Conservation (phyloP, 83 land plant genomes). For the Picea abies region DNA sequence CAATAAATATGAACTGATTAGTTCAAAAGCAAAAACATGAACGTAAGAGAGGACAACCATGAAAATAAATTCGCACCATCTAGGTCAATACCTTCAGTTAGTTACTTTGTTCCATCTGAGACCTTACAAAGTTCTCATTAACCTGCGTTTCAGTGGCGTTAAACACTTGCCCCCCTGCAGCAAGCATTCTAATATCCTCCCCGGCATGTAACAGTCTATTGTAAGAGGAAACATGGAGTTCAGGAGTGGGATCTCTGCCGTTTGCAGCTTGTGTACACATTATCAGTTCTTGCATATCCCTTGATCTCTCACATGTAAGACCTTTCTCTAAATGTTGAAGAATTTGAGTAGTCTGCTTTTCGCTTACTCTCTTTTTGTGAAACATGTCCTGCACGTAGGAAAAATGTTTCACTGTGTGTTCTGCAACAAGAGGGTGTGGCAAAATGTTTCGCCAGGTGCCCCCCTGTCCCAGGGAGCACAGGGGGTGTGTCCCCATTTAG, state of each 20-base stretch:
- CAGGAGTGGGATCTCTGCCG: neutral
- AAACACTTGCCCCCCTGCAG: neutral
- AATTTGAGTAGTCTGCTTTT: neutral
- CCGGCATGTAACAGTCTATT: neutral
- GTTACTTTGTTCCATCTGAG: slow-evolving; percentile 16
- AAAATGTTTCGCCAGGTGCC: too few relatives aligned
- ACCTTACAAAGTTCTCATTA: slow-evolving; percentile 26
- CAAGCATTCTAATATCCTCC: slow-evolving; percentile 13
- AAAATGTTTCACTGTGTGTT: too few relatives aligned
- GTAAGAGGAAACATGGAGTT: neutral
- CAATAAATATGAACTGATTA: neutral
- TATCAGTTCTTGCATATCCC: slow-evolving; percentile 7
- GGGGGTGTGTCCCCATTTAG: too few relatives aligned
- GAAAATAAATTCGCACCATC: neutral
- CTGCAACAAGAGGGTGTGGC: too few relatives aligned
- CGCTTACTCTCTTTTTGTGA: too few relatives aligned
- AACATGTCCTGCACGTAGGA: too few relatives aligned
- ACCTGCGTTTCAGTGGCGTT: slow-evolving; percentile 13
- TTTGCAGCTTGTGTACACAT: slow-evolving; percentile 28
- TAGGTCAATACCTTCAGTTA: neutral
- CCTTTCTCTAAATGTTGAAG: neutral
- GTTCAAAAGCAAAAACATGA: neutral
- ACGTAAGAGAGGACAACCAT: neutral
- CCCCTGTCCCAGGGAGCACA: too few relatives aligned
- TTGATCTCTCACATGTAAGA: neutral